Evolutionary conservation across 257 asterid species (phyloP).

Genomic region (Thymus quinquecostatus): DNA sequence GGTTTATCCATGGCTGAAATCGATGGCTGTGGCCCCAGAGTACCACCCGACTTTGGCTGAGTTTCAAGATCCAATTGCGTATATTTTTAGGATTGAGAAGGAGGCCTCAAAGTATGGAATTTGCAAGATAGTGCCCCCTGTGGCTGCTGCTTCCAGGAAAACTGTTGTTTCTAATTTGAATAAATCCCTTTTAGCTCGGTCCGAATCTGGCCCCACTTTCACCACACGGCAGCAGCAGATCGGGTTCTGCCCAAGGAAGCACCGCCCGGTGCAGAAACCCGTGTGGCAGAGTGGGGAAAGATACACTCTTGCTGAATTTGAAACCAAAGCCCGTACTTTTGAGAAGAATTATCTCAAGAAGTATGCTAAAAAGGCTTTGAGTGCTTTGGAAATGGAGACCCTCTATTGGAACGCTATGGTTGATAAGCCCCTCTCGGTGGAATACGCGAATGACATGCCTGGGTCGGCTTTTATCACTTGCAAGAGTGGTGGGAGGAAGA

Average conservation of each 20-base stretch:
- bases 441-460: constrained; percentile 98
- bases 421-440: constrained; percentile 93
- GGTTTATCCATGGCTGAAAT: constrained; percentile 86
- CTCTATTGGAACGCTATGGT: constrained; percentile 93
- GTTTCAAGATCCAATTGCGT: constrained; percentile 97
- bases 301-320: constrained; percentile 72
- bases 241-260: constrained; percentile 94
- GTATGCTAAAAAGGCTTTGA: constrained; percentile 52
- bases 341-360: constrained; percentile 78
- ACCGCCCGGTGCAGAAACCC: constrained; percentile 91
- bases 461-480: constrained; percentile 84
- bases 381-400: constrained; percentile 73
- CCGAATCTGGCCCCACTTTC: constrained; percentile 69
- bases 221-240: constrained; percentile 98
- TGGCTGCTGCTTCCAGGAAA: constrained; percentile 66
- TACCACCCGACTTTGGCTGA: constrained; percentile 87
- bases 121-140: constrained; percentile 95
- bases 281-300: constrained; percentile 98
- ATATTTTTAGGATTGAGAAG: constrained; percentile 96
- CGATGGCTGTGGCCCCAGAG: constrained; percentile 95
- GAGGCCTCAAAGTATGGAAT: constrained; percentile 94
- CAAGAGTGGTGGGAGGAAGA: constrained; percentile 47
- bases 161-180: constrained; percentile 69
- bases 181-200: constrained; percentile 73
- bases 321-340: constrained; percentile 76